Conservation (phyloP, 164 flowering plant genomes). For the Houttuynia cordata region DNA sequence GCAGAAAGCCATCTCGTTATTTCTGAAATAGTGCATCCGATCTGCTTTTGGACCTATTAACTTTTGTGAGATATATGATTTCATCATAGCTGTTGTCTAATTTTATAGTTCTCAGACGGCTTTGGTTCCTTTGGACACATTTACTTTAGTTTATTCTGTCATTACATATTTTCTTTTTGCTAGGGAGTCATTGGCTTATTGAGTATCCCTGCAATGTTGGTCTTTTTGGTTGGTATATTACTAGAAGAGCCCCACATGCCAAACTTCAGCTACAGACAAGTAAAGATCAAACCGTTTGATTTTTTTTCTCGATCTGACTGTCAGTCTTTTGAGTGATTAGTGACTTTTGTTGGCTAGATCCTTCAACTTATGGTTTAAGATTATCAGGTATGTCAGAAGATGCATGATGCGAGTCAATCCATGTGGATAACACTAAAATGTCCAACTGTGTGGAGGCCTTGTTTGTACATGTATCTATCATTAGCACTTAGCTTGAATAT, state of each 20-base stretch:
- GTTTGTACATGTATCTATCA: conserved; percentile 83
- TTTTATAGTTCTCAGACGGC: not conserved
- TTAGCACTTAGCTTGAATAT: conserved; percentile 59
- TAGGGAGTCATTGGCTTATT: conserved; percentile 85
- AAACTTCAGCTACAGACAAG: conserved; percentile 53
- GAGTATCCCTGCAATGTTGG: conserved; percentile 55
- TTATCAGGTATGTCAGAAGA: conserved; percentile 52
- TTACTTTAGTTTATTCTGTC: not conserved
- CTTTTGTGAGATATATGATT: too few relatives aligned
- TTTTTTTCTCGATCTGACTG: not conserved
- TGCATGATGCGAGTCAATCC: conserved; percentile 51
- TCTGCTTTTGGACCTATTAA: too few relatives aligned
- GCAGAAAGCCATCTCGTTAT: not conserved
- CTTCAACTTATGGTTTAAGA: not conserved
- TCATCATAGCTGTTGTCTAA: not conserved
- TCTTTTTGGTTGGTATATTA: conserved; percentile 48
- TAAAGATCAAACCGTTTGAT: conserved; percentile 10
- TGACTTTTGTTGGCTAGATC: not conserved
- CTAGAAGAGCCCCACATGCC: conserved; percentile 48
- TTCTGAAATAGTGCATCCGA: too few relatives aligned
- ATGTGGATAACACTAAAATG: conserved; percentile 74
- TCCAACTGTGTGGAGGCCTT: conserved; percentile 86
- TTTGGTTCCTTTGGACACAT: not conserved
- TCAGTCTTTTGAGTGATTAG: not conserved
- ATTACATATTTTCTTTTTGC: conserved; percentile 2